Evolutionary conservation across 169 alveolate genomes (phyloP).

Genomic region (Babesia sp.): DNA sequence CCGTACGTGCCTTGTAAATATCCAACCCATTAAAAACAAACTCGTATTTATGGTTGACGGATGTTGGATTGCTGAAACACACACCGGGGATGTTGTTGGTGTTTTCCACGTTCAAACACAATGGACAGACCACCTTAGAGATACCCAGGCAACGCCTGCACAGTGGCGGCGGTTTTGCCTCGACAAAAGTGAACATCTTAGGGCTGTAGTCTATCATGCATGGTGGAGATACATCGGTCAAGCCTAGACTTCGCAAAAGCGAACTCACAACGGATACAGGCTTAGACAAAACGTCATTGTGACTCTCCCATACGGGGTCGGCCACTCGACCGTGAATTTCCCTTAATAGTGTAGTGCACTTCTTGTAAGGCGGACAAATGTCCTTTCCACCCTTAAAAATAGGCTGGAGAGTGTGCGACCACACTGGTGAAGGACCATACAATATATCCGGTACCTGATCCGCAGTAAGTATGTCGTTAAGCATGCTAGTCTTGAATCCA

Average conservation of each 20-base stretch:
- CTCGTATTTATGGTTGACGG: slow-evolving; percentile 47
- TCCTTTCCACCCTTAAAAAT: slow-evolving; percentile 50
- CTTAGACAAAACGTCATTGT: not conserved
- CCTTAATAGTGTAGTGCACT: slow-evolving; percentile 1
- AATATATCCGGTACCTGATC: slow-evolving; percentile 58
- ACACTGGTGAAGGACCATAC: slow-evolving; percentile 58
- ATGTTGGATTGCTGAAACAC: slow-evolving; percentile 35
- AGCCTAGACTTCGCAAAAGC: slow-evolving; percentile 18
- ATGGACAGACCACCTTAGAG: slow-evolving; percentile 49
- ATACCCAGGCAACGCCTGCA: slow-evolving; percentile 66
- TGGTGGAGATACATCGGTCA: slow-evolving; percentile 48
- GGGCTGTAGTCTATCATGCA: slow-evolving; percentile 67
- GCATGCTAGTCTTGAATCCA: slow-evolving; percentile 25
- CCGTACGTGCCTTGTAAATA: slow-evolving; percentile 33
- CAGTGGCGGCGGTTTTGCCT: slow-evolving; percentile 26
- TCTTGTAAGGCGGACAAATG: slow-evolving; percentile 21
- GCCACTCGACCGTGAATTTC: slow-evolving; percentile 37
- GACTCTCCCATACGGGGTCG: slow-evolving; percentile 64
- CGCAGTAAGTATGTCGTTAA: slow-evolving; percentile 21
- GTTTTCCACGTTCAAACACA: slow-evolving; percentile 26
- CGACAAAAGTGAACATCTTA: slow-evolving; percentile 52
- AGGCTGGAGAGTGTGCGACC: slow-evolving; percentile 36
- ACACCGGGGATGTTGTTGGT: slow-evolving; percentile 32
- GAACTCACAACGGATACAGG: not conserved
- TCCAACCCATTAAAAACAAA: slow-evolving; percentile 48